These are phyloP conservation scores for Annulohypoxylon maeteangense DNA, from an alignment of 495 filamentous ascomycete species.

Conservation along the genomic window DNA sequence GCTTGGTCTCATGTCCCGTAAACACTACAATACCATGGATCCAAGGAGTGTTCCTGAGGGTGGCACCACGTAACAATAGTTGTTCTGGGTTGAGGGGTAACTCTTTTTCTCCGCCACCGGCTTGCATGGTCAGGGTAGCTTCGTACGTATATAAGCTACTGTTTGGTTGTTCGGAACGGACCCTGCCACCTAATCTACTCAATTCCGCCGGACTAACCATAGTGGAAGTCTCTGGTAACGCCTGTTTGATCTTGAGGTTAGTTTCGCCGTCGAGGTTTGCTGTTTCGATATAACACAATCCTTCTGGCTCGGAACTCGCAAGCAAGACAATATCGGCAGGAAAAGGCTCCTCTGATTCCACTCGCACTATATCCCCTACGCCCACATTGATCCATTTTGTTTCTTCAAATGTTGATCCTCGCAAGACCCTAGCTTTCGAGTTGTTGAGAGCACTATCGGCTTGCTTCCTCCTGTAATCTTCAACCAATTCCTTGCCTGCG, in stretches of 20 bases:
- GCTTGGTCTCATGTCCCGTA: constrained; percentile 97
- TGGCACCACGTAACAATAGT: constrained; percentile 90
- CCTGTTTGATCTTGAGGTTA: constrained; percentile 99
- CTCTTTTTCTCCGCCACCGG: constrained; percentile 96
- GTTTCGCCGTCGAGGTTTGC: constrained; percentile 98
- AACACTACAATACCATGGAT: constrained; percentile 97
- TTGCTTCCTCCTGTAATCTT: constrained; percentile 89
- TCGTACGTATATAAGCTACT: constrained; percentile 99
- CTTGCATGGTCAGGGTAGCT: constrained; percentile 91
- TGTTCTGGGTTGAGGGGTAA: constrained; percentile 68
- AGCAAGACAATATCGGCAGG: constrained; percentile 93
- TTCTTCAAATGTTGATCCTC: constrained; percentile 85
- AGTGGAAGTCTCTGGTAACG: constrained; percentile 89
- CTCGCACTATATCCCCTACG: constrained; percentile 93
- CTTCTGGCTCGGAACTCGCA: constrained; percentile 96
- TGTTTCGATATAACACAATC: constrained; percentile 98
- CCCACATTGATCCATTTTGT: constrained; percentile 92
- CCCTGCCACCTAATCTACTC: constrained; percentile 82
- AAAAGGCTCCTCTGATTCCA: constrained; percentile 96
- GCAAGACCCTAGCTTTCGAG: constrained; percentile 84
- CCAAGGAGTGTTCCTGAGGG: constrained; percentile 96
- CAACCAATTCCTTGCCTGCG: constrained; percentile 92
- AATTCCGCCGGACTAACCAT: constrained; percentile 89
- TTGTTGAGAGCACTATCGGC: constrained; percentile 90
- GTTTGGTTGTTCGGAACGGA: constrained; percentile 97